Conservation (phyloP, 2,329 filamentous ascomycete species). For the Monosporascus sp. region DNA sequence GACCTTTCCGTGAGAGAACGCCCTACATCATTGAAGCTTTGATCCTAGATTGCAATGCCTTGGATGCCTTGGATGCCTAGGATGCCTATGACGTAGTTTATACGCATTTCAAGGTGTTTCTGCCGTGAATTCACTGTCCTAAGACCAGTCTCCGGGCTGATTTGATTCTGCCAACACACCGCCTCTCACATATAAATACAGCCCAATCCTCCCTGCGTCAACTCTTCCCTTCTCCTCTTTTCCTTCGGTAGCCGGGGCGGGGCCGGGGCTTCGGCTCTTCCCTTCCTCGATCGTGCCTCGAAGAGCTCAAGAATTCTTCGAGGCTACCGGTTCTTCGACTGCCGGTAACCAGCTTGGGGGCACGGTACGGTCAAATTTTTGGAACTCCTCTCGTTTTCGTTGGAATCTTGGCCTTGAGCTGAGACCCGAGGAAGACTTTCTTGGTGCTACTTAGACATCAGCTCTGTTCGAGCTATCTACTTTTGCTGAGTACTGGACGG, state of each 20-base stretch:
- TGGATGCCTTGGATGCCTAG: no score
- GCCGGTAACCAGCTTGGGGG: background rate
- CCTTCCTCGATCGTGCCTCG: background rate
- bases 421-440: background rate
- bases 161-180: no score
- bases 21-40: no score
- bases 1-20: no score
- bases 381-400: background rate
- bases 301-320: background rate
- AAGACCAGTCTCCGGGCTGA: constrained; percentile 2
- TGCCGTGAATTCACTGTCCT: background rate
- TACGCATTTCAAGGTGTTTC: no score
- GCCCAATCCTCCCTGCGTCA: background rate
- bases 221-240: background rate
- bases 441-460: no score
- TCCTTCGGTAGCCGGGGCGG: background rate
- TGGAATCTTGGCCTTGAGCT: background rate
- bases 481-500: no score
- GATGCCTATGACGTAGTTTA: no score
- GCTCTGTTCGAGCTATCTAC: no score
- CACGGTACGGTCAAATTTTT: background rate
- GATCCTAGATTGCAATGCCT: no score
- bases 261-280: no score
- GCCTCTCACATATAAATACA: background rate
- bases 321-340: background rate